Conservation (phyloP, 179 eudicot species). For the Sideroxylon spinosum region DNA sequence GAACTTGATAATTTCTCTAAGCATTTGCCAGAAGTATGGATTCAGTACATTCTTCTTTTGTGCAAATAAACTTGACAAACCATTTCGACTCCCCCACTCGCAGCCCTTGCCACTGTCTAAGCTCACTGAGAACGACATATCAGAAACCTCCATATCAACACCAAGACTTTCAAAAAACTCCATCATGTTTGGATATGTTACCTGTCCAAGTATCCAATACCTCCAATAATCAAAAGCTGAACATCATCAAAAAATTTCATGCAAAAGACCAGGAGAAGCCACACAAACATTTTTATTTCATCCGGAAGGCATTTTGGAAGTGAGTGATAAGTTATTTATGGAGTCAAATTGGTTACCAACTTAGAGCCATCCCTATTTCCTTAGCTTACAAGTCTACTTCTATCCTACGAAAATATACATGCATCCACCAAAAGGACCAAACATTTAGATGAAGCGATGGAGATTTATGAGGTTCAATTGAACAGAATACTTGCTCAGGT, state of each 20-base stretch:
- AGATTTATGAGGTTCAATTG: too few relatives aligned
- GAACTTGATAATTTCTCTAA: conserved; percentile 64
- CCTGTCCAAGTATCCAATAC: conserved; percentile 40
- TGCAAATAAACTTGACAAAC: conserved; percentile 64
- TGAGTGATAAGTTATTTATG: too few relatives aligned
- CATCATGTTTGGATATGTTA: conserved; percentile 87
- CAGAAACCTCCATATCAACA: conserved; percentile 74
- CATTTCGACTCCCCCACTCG: conserved; percentile 92
- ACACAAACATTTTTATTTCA: background rate
- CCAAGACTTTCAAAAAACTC: conserved; percentile 82
- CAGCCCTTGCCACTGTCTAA: conserved; percentile 65
- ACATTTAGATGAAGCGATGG: too few relatives aligned
- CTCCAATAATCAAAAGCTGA: background rate
- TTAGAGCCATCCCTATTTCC: too few relatives aligned
- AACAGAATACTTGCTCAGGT: too few relatives aligned
- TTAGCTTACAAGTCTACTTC: too few relatives aligned
- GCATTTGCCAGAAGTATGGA: conserved; percentile 79
- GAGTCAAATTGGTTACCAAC: too few relatives aligned
- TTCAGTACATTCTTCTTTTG: conserved; percentile 67
- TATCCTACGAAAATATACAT: too few relatives aligned
- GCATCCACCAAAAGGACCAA: too few relatives aligned
- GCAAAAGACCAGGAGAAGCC: background rate
- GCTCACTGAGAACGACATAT: conserved; percentile 92
- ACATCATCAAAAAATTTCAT: background rate
- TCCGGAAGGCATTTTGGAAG: background rate